Evolutionary conservation across 345 rosid species (phyloP), one percentile per base, ranked within the genome.

Genomic region (Iberis pinnata): DNA sequence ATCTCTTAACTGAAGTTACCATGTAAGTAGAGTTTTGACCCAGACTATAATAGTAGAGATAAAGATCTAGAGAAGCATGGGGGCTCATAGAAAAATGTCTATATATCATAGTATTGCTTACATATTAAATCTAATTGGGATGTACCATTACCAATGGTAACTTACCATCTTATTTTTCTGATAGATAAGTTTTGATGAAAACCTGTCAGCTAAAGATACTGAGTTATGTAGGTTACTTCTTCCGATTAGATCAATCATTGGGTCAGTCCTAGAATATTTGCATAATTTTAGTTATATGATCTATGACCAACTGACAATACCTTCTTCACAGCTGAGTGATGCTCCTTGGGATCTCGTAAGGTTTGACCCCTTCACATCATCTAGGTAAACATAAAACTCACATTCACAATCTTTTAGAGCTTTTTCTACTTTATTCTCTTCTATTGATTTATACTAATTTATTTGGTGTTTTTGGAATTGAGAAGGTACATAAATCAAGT

Each of bases 301-400:
- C 12, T 8, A 31, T 0, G 26, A 35, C 11, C 55, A 45, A 22
- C 44, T 18, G 25, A 26, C 12, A 46, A 18, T 46, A 15, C 14
- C 17, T 14, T 22, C 13, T 25, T 53, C 18, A 19, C 70, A 65
- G 70, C 56, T 42, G 70, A 65, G 18, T 65, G 42, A 57, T 27
- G 58, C 33, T 18, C 43, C 25, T 18, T 25, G 53, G 33, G 70
- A 49, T 42, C 40, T 57, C 12, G 4, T 56, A 51, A 49, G 37
- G 32, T n/a, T 49, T 18, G 8, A 38, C 13, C 58, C 24, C 52
- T 17, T 49, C 0, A 18, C 45, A 43, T 29, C 46, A 25, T 25
- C 45, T 12, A 56, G 63, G 70, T 65, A 56, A 54, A 42, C 37
- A 24, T 17, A 56, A 39, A 17, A 8, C 33, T 49, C 19, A 49